Evolutionary conservation across 768 basidiomycete genomes (phyloP).

Genomic region (Panellus pusillus): DNA sequence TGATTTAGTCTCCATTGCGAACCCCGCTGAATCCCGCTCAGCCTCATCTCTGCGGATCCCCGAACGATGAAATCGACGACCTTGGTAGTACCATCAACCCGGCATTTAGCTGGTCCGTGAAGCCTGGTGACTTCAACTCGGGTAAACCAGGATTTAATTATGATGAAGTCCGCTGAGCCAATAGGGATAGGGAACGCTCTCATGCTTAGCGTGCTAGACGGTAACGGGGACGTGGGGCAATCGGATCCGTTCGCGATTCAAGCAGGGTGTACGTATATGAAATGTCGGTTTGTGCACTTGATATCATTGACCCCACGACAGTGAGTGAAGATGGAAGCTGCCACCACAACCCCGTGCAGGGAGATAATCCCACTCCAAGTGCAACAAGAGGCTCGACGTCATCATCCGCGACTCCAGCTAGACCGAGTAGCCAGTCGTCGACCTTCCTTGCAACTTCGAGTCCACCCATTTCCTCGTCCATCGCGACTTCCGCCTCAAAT

Average conservation of each 20-base stretch:
- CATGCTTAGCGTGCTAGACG: slow-evolving; percentile 6
- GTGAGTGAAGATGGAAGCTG: background rate
- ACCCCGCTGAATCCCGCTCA: background rate
- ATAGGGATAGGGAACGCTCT: background rate
- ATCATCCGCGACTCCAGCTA: too few relatives aligned
- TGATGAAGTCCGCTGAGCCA: background rate
- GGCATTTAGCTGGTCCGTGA: slow-evolving; percentile 5
- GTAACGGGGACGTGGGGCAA: background rate
- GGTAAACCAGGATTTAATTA: background rate
- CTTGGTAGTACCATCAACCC: background rate
- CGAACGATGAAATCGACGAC: background rate
- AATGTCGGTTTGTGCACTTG: background rate
- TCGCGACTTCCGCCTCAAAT: too few relatives aligned
- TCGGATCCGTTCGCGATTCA: slow-evolving; percentile 8
- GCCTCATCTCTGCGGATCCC: slow-evolving; percentile 7
- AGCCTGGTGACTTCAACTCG: background rate
- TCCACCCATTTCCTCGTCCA: too few relatives aligned
- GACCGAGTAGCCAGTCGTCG: too few relatives aligned
- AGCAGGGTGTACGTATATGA: background rate
- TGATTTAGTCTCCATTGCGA: too few relatives aligned
- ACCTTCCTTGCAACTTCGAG: too few relatives aligned
- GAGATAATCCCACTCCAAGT: too few relatives aligned
- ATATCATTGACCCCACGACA: background rate
- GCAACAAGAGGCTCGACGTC: too few relatives aligned
- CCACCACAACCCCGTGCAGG: too few relatives aligned